phyloP scores from a whole-genome alignment of 768 basidiomycete species.

The Macrolepiota albuminosa region DNA sequence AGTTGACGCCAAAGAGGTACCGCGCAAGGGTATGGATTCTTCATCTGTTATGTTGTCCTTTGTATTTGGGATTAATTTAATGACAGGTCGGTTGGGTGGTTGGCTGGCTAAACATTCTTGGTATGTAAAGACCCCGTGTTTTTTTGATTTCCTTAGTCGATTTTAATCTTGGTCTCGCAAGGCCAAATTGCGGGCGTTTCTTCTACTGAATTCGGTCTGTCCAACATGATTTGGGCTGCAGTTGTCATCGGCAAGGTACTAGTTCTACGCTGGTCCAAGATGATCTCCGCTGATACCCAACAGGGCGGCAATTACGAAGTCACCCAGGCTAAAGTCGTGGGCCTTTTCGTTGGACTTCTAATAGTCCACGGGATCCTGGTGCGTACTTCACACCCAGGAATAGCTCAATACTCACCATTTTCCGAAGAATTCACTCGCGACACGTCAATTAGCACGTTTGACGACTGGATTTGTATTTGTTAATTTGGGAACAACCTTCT shows the following conservation, averaged over 20 bases:
- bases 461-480: slow-evolving; percentile 82
- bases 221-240: slow-evolving; percentile 78
- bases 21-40: slow-evolving; percentile 47
- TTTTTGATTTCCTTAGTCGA: neutral
- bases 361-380: slow-evolving; percentile 72
- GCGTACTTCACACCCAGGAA: slow-evolving; percentile 14
- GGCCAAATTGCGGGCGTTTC: slow-evolving; percentile 84
- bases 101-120: slow-evolving; percentile 81
- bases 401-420: neutral
- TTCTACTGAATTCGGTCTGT: slow-evolving; percentile 80
- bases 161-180: slow-evolving; percentile 14
- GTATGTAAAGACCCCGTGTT: slow-evolving; percentile 25
- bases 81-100: slow-evolving; percentile 68
- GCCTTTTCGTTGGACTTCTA: slow-evolving; percentile 73
- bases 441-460: slow-evolving; percentile 66
- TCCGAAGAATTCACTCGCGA: slow-evolving; percentile 64
- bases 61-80: neutral
- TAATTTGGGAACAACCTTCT: slow-evolving; percentile 74
- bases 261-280: neutral
- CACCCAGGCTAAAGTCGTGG: slow-evolving; percentile 70
- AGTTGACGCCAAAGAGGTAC: slow-evolving; percentile 57
- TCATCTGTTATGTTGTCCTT: neutral
- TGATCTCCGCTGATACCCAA: too few species aligned
- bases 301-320: slow-evolving; percentile 56
- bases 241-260: slow-evolving; percentile 52